phyloP scores from a whole-genome alignment of 1,284 basidiomycete genomes.

The Mixia osmundae region DNA sequence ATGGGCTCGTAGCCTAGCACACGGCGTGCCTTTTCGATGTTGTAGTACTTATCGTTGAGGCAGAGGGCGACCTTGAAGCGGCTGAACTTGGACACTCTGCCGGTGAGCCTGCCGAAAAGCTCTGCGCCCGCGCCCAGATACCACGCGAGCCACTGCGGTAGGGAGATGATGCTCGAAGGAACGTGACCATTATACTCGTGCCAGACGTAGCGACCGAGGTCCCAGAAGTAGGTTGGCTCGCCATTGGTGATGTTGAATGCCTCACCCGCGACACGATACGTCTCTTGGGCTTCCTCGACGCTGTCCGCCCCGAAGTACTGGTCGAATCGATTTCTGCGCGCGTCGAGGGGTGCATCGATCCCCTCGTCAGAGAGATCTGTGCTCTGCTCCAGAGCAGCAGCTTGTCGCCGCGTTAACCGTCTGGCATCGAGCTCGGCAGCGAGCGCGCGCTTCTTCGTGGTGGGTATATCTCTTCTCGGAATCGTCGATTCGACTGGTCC shows the following conservation, averaged over 20 bases:
- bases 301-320: constrained; percentile 25
- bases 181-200: constrained; percentile 38
- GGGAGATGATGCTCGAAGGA: constrained; percentile 30
- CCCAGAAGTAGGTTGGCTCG: constrained; percentile 92
- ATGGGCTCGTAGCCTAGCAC: constrained; percentile 82
- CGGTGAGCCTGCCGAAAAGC: constrained; percentile 45
- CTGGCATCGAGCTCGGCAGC: background rate
- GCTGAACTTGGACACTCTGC: constrained; percentile 76
- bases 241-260: constrained; percentile 96
- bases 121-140: constrained; percentile 47
- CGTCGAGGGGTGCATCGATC: constrained; percentile 36
- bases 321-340: constrained; percentile 25
- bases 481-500: constrained; percentile 15
- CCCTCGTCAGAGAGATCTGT: constrained; percentile 3
- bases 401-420: no score
- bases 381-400: no score
- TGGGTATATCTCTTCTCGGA: constrained; percentile 11
- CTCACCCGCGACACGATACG: constrained; percentile 41
- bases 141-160: constrained; percentile 44
- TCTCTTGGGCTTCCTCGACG: constrained; percentile 15
- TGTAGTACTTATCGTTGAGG: constrained; percentile 50
- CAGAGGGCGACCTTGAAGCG: constrained; percentile 42
- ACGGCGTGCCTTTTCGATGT: constrained; percentile 74
- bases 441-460: constrained; percentile 6
- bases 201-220: constrained; percentile 73